Evolutionary conservation across 176 grass and related monocot species (phyloP).

Genomic region (Aegilops umbellulata): DNA sequence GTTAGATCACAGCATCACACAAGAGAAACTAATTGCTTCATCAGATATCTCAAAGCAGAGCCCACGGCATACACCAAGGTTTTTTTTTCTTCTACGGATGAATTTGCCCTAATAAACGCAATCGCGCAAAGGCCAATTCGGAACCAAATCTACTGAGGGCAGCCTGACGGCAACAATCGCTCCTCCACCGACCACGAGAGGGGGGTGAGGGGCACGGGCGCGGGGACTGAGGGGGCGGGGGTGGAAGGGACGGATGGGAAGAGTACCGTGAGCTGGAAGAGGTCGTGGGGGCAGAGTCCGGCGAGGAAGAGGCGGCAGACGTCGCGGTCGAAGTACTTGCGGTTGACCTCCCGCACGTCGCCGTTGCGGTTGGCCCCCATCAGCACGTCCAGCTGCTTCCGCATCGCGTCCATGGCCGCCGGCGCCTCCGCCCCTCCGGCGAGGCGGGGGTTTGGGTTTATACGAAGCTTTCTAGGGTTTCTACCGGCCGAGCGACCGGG

Average conservation of each 20-base stretch:
- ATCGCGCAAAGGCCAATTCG: not conserved
- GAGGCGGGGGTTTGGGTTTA: slow-evolving; percentile 1
- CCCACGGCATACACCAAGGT: not conserved
- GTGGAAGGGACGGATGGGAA: not conserved
- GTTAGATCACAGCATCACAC: not conserved
- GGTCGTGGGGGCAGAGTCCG: slow-evolving; percentile 93
- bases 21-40: not conserved
- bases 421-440: not conserved
- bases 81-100: not conserved
- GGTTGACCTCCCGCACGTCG: slow-evolving; percentile 82
- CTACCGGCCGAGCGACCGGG: not conserved
- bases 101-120: not conserved
- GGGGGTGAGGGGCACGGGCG: not conserved
- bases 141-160: slow-evolving; percentile 18
- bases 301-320: slow-evolving; percentile 91
- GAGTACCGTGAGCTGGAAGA: slow-evolving; percentile 93
- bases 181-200: not conserved
- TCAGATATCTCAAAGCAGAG: not conserved
- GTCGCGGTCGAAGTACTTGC: slow-evolving; percentile 95
- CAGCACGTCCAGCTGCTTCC: slow-evolving; percentile 96
- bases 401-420: slow-evolving; percentile 68
- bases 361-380: slow-evolving; percentile 98
- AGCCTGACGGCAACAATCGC: not conserved
- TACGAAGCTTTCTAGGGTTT: slow-evolving; percentile 37
- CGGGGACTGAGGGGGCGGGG: not conserved